Evolutionary conservation across 352 stramenopile species (phyloP), one percentile per base, ranked within the genome.

Genomic region (Phytophthora vignae): DNA sequence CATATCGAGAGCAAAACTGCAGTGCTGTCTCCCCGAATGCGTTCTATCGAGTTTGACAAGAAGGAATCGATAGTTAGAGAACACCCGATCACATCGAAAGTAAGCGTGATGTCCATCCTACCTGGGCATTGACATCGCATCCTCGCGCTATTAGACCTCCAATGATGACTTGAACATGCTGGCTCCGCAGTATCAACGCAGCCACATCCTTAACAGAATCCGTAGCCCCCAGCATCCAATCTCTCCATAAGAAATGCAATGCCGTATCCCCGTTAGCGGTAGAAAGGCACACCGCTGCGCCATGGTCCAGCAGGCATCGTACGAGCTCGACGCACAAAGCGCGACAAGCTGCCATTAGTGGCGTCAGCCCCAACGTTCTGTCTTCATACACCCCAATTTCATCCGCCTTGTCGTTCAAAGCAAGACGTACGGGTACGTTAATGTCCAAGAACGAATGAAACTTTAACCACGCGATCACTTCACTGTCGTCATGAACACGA

Each of bases 201-300:
- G 69, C 50, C 0, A 82, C 67, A 33, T 64, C 70, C 63, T 78
- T 80, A 22, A 93, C 19, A 4, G 71, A 68, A 14, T 59, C 72
- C 0, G 74, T 69, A 27, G 64, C 1, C 10, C 29, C 61, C 5
- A 68, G 25, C 1, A 31, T 27, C 84, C 84, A 94, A 40, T 83
- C 53, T 15, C 69, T 67, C 73, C 84, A 94, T 14, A 93, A 36
- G 25, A 85, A 93, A 66, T 94, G 87, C 22, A 91, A 66, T 1
- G 87, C 86, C 2, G 78, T 83, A 68, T 95, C 85, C 14, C 87
- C 85, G 52, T 92, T 93, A 0, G 81, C 86, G 21, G 83, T 94
- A 48, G 65, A 55, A 3, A 93, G 62, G 53, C 87, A 76, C 48
- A 85, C 76, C 6, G 71, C 79, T 3, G 86, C 83, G 2, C 74